These are phyloP conservation scores for Lachancea quebecensis DNA, from an alignment of 805 yeast genomes.

Conservation along the genomic window DNA sequence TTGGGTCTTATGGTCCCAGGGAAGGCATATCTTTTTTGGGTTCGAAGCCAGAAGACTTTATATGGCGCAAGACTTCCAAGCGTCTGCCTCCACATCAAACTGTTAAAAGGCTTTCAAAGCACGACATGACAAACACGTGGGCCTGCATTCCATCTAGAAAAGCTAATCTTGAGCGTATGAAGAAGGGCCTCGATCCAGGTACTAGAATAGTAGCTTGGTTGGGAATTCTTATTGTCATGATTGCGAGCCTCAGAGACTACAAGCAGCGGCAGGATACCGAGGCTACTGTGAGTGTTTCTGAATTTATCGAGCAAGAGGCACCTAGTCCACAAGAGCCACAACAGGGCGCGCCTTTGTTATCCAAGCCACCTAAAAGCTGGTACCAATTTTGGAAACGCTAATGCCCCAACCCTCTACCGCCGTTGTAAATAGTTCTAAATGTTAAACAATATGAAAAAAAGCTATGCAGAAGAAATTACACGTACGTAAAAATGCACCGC, in stretches of 20 bases:
- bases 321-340: background rate
- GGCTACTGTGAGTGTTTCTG: slow-evolving; percentile 29
- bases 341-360: background rate
- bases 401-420: no score
- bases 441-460: background rate
- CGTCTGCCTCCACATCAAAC: slow-evolving; percentile 20
- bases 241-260: slow-evolving; percentile 54
- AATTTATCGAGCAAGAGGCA: slow-evolving; percentile 1
- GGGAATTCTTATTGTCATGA: slow-evolving; percentile 39
- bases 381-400: slow-evolving; percentile 1
- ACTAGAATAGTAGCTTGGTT: slow-evolving; percentile 48
- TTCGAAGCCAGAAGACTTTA: slow-evolving; percentile 54
- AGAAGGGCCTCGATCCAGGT: slow-evolving; percentile 47
- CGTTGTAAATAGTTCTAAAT: no score
- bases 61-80: slow-evolving; percentile 45
- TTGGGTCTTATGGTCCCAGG: slow-evolving; percentile 68
- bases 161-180: slow-evolving; percentile 40
- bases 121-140: slow-evolving; percentile 26
- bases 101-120: slow-evolving; percentile 29
- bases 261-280: slow-evolving; percentile 35
- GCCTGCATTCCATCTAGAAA: slow-evolving; percentile 16
- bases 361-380: background rate
- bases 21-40: slow-evolving; percentile 45
- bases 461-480: slow-evolving; percentile 1
- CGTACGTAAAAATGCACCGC: slow-evolving; percentile 1